phyloP scores from a whole-genome alignment of 495 filamentous ascomycete species.

The Pyrenopolyporus hunteri region DNA sequence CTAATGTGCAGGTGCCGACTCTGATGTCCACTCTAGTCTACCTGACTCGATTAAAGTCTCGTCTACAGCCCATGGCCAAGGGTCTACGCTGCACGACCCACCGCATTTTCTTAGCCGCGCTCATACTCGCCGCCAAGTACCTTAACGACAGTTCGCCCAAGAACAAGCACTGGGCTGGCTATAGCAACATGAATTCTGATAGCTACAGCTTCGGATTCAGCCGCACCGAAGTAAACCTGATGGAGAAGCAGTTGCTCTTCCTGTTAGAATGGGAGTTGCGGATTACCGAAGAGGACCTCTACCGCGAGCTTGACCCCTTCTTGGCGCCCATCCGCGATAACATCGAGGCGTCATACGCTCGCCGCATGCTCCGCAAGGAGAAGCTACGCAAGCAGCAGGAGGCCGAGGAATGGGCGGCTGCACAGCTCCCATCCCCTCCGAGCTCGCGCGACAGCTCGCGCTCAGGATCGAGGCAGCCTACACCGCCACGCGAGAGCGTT shows the following conservation, averaged over 20 bases:
- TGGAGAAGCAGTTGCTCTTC: constrained; percentile 97
- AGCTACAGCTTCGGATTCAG: constrained; percentile 88
- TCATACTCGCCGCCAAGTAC: constrained; percentile 95
- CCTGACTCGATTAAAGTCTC: constrained; percentile 78
- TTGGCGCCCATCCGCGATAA: constrained; percentile 76
- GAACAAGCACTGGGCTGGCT: constrained; percentile 99
- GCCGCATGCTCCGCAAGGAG: constrained; percentile 55
- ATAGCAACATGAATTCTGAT: constrained; percentile 72
- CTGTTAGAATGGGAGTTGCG: constrained; percentile 92
- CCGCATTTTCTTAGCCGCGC: constrained; percentile 91
- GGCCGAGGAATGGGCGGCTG: constrained; percentile 36
- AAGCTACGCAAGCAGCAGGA: constrained; percentile 42
- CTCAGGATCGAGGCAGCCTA: constrained; percentile 40
- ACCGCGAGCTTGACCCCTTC: constrained; percentile 86
- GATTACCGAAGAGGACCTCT: constrained; percentile 82
- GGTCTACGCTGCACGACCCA: constrained; percentile 97
- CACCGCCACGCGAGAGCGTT: constrained; percentile 40
- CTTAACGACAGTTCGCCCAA: constrained; percentile 97
- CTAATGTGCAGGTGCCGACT: constrained; percentile 95
- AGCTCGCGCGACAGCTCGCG: constrained; percentile 47
- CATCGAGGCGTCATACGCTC: constrained; percentile 46
- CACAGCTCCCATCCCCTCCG: constrained; percentile 47
- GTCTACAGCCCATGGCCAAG: constrained; percentile 92
- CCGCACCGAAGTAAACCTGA: constrained; percentile 92
- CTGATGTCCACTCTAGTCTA: constrained; percentile 97